Evolutionary conservation across 1,284 basidiomycete species (phyloP), one percentile per base, ranked within the genome.

Genomic region (Rhizoctonia solani): DNA sequence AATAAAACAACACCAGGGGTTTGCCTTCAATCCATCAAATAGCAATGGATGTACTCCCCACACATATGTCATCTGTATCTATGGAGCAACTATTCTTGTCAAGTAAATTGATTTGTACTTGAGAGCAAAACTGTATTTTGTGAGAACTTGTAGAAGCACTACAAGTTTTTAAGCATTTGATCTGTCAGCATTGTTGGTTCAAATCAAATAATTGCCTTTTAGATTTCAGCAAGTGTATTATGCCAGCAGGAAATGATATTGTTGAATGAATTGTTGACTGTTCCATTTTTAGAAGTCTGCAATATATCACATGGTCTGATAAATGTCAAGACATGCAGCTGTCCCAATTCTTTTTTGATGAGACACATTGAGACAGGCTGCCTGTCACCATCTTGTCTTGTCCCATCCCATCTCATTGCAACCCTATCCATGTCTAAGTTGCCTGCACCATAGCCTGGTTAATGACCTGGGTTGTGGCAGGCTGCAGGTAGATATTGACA

Each of bases 331-430:
- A 44, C 19, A 44, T 4, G 41, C 9, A 5, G 14, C 41, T 16
- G 41, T 44, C 41, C n/a, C 41, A 16, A 4, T 44, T 44, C 41
- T 44, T 44, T 44, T 21, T 44, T 44, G 41, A 44, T 44, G 41
- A 44, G 41, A 44, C 41, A 21, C 3, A 5, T 16, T 16, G 14
- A 44, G 41, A 44, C 41, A 44, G 41, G 41, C 6, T 44, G n/a
- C 41, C 41, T 44, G 41, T 44, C 41, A 44, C 19, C 41, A 21
- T 59, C 56, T 59, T 44, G 56, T 59, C 56, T 59, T 42, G 14
- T 59, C 42, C 32, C 30, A n/a, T 47, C 56, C 49, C 56, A 30
- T 59, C 56, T 59, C 44, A 44, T 44, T 16, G 56, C 41, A 44
- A 44, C 41, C 41, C 41, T 44, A 44, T 4, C 32, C 32, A 11